A percentile compares a stretch with the other conserved stretches of the same genome.
Evolutionary conservation across 768 basidiomycete genomes (phyloP).

Genomic region (Boletus sensibilis): DNA sequence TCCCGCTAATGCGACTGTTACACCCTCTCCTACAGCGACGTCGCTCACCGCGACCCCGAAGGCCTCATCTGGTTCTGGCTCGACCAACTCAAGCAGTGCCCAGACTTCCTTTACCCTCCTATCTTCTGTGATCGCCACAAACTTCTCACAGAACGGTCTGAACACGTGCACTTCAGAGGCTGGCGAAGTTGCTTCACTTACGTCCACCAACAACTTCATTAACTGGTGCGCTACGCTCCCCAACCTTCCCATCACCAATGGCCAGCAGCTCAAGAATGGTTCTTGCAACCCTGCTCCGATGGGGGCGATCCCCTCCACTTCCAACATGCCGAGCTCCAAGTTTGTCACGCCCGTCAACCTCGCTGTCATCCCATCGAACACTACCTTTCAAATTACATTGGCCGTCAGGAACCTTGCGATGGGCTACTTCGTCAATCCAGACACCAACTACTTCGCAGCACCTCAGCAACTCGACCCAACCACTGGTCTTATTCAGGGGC

Average conservation of each 20-base stretch:
- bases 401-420: slow-evolving; percentile 44
- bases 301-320: slow-evolving; percentile 52
- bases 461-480: slow-evolving; percentile 49
- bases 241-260: slow-evolving; percentile 57
- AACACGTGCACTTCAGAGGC: slow-evolving; percentile 25
- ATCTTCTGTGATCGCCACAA: slow-evolving; percentile 49
- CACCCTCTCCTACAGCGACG: slow-evolving; percentile 14
- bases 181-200: slow-evolving; percentile 56
- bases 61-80: slow-evolving; percentile 5
- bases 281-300: slow-evolving; percentile 64
- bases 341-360: slow-evolving; percentile 49
- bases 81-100: slow-evolving; percentile 18
- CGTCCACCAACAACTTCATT: slow-evolving; percentile 73
- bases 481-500: slow-evolving; percentile 55
- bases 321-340: slow-evolving; percentile 54
- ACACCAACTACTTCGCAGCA: slow-evolving; percentile 51
- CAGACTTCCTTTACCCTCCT: slow-evolving; percentile 39
- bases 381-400: slow-evolving; percentile 53
- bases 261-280: slow-evolving; percentile 48
- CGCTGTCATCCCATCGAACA: slow-evolving; percentile 41
- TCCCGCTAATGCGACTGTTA: slow-evolving; percentile 15
- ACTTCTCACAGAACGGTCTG: slow-evolving; percentile 56
- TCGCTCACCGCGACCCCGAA: background rate
- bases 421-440: slow-evolving; percentile 59
- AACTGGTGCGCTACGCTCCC: slow-evolving; percentile 56